Conservation (phyloP, 192 early-diverging fungal genomes). For the Gamsiella multidivaricata region DNA sequence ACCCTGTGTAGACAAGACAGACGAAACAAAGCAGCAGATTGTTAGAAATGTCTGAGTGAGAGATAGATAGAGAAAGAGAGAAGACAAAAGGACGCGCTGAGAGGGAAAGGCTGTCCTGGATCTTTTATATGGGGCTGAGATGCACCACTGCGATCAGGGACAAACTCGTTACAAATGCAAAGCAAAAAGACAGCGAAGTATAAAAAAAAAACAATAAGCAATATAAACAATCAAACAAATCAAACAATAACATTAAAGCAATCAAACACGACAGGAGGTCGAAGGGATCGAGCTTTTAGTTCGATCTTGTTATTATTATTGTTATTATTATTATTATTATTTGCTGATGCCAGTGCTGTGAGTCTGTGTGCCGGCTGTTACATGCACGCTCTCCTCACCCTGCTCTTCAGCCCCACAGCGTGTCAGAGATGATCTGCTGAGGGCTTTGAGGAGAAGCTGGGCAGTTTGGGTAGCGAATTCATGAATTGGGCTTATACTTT, state of each 20-base stretch:
- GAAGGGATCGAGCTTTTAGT: neutral
- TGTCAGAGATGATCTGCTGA: slow-evolving; percentile 8
- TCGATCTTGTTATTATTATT: neutral
- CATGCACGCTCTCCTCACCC: neutral
- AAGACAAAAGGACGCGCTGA: neutral
- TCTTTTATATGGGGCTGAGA: neutral
- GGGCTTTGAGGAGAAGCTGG: slow-evolving; percentile 4
- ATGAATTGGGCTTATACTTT: neutral
- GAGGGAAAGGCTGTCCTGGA: neutral
- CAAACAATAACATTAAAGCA: neutral
- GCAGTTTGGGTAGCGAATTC: neutral
- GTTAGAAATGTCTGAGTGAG: no score
- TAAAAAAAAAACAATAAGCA: slow-evolving; percentile 1
- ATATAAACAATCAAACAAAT: neutral
- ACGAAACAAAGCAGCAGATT: no score
- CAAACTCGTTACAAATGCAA: neutral
- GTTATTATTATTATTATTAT: no score
- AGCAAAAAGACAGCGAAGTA: neutral
- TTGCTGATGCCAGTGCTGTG: no score
- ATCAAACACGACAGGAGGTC: slow-evolving; percentile 20
- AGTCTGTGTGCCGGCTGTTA: neutral
- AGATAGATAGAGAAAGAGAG: neutral
- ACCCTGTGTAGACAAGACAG: no score
- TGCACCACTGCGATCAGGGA: slow-evolving; percentile 4
- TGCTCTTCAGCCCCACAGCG: neutral